Evolutionary conservation across 495 filamentous ascomycete species (phyloP).

Genomic region (Penicillium coffeae): DNA sequence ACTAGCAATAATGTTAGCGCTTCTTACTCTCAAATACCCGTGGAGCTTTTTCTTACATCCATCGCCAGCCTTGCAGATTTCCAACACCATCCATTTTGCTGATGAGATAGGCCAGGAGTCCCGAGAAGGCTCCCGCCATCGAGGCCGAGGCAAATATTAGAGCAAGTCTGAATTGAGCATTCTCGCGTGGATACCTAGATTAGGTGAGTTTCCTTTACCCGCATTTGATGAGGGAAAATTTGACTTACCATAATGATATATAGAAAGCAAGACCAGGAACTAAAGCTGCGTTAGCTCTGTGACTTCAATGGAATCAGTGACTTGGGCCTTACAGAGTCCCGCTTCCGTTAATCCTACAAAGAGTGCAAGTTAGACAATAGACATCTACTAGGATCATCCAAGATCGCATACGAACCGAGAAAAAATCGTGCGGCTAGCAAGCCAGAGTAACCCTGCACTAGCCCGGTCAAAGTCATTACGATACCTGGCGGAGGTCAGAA

Average conservation of each 20-base stretch:
- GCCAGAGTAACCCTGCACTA: slow-evolving; percentile 65
- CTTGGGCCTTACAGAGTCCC: slow-evolving; percentile 3
- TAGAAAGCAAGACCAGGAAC: slow-evolving; percentile 12
- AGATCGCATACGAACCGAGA: slow-evolving; percentile 46
- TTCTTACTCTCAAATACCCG: neutral
- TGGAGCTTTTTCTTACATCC: slow-evolving; percentile 3
- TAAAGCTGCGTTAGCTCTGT: neutral
- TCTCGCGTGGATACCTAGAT: slow-evolving; percentile 6
- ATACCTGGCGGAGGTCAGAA: neutral
- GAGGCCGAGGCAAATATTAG: slow-evolving; percentile 10
- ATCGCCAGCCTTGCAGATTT: slow-evolving; percentile 8
- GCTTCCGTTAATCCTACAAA: slow-evolving; percentile 7
- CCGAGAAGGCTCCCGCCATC: slow-evolving; percentile 13
- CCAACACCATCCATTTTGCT: slow-evolving; percentile 11
- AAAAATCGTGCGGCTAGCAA: slow-evolving; percentile 71
- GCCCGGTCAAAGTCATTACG: slow-evolving; percentile 62
- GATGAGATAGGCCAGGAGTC: slow-evolving; percentile 9
- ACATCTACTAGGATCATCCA: neutral
- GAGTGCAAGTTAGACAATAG: neutral
- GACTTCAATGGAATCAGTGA: neutral
- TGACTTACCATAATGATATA: slow-evolving; percentile 6
- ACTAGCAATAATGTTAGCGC: neutral
- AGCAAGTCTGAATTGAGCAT: slow-evolving; percentile 9
- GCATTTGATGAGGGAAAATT: neutral
- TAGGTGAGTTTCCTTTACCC: neutral